phyloP scores from a whole-genome alignment of 257 asterid genomes.

The Plantago major region DNA sequence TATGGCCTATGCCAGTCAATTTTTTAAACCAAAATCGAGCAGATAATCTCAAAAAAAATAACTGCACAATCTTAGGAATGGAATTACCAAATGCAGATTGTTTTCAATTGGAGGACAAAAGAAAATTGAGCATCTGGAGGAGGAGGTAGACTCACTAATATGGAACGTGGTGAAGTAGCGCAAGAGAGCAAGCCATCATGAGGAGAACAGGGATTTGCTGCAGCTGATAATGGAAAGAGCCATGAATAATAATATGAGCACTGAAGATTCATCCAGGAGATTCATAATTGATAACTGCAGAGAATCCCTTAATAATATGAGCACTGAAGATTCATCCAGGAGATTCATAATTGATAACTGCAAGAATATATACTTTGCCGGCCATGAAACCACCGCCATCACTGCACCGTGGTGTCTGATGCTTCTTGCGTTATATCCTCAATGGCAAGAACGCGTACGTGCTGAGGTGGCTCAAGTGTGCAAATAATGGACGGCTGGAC shows the following conservation, averaged over 20 bases:
- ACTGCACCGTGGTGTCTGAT: conserved; percentile 89
- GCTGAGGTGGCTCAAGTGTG: conserved; percentile 40
- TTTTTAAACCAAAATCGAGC: too few species aligned
- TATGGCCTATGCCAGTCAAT: too few species aligned
- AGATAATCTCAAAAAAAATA: too few species aligned
- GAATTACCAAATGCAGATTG: conserved; percentile 25
- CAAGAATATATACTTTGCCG: conserved; percentile 86
- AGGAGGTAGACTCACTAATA: conserved; percentile 60
- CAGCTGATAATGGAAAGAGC: conserved; percentile 71
- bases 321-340: conserved; percentile 39
- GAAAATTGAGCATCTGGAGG: conserved; percentile 51
- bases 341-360: conserved; percentile 84
- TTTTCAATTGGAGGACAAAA: conserved; percentile 38
- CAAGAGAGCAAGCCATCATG: conserved; percentile 25
- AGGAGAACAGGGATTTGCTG: conserved; percentile 44
- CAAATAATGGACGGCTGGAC: conserved; percentile 15
- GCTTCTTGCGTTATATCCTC: conserved; percentile 71
- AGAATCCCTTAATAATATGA: conserved; percentile 53
- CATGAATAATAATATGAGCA: conserved; percentile 35
- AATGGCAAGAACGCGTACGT: conserved; percentile 68
- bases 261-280: conserved; percentile 41
- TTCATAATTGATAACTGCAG: conserved; percentile 90
- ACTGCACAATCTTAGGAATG: not conserved
- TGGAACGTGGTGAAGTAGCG: conserved; percentile 65
- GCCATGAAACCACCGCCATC: conserved; percentile 80